These are phyloP conservation scores for Tagetes patula DNA, from an alignment of 129 eudicot genomes.

Conservation along the genomic window DNA sequence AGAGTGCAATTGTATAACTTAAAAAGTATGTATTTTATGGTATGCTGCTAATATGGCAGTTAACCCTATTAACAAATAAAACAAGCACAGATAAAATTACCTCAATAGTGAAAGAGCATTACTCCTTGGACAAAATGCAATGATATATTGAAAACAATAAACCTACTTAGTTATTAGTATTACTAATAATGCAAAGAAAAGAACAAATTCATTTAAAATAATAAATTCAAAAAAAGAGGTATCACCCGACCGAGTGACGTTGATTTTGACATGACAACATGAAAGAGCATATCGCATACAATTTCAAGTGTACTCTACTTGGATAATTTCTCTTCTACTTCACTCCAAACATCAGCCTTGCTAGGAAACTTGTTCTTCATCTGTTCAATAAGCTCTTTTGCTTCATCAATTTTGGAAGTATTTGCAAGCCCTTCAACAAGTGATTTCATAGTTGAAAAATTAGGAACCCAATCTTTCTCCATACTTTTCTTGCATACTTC, in stretches of 20 bases:
- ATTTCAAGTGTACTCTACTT: slow-evolving; percentile 32
- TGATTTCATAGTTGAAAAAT: slow-evolving; percentile 65
- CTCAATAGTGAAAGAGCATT: background rate
- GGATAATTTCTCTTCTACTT: slow-evolving; percentile 70
- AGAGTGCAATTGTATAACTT: too few species aligned
- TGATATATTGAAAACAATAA: background rate
- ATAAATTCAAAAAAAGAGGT: slow-evolving; percentile 1
- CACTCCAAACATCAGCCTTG: slow-evolving; percentile 64
- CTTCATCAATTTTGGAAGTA: slow-evolving; percentile 60
- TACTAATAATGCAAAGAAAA: slow-evolving; percentile 9
- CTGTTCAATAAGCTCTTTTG: slow-evolving; percentile 52
- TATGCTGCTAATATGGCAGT: background rate
- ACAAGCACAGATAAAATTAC: background rate
- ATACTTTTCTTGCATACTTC: slow-evolving; percentile 55
- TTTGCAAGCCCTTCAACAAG: slow-evolving; percentile 88
- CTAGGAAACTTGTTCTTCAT: slow-evolving; percentile 70
- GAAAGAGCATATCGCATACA: slow-evolving; percentile 11
- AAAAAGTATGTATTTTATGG: too few species aligned
- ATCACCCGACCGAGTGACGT: slow-evolving; percentile 23
- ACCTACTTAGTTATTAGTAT: slow-evolving; percentile 5
- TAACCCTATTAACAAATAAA: background rate
- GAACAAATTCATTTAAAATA: background rate
- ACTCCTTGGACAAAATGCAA: slow-evolving; percentile 7
- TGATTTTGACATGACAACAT: slow-evolving; percentile 9
- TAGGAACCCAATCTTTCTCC: slow-evolving; percentile 75